Evolutionary conservation across 306 rosid genomes (phyloP), one percentile per base, ranked within the genome.

Genomic region (Pyrus pyrifolia): DNA sequence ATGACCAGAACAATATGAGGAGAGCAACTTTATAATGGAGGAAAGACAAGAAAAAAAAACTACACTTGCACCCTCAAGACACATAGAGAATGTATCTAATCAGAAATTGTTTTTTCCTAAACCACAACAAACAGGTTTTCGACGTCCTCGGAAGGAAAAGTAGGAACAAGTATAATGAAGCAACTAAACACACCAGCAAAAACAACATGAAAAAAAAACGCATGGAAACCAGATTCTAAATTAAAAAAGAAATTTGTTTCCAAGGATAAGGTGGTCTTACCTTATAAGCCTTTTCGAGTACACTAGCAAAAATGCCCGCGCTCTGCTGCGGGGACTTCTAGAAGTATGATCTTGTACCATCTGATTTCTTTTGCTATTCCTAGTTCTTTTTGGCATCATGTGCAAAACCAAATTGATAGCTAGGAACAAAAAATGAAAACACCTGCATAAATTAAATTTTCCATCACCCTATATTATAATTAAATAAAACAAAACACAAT

Each of bases 201-300:
- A 23, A 27, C 33, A 33, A 13, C 71, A 44, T 62, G 40, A 49
- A 27, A 8, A 45, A 23, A 40, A 6, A 55, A 55, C 2, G 23
- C n/a, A 55, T 5, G n/a, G 19, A 11, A 27, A 8, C 5, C 61
- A n/a, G 12, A 57, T 57, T n/a, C 5, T 8, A 2, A 49, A 62
- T n/a, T 33, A 19, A 21, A 49, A 52, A 2, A 21, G 61, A 35
- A 35, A 27, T 33, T 14, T 72, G 58, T 73, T 13, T 42, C 55
- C 52, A 7, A 59, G 22, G 81, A 69, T 64, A 33, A 45, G 68
- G 69, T 69, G 42, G 65, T 33, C 45, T 71, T 79, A 53, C 97
- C 96, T 90, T 94, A 83, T 94, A 91, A 68, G 98, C 98, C 87
- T 92, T 94, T 87, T 94, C 96, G 45, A 92, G 91, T 33, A 33